phyloP scores from a whole-genome alignment of 225 moss, liverwort and hornwort genomes.

The Pseudisothecium myosuroides region DNA sequence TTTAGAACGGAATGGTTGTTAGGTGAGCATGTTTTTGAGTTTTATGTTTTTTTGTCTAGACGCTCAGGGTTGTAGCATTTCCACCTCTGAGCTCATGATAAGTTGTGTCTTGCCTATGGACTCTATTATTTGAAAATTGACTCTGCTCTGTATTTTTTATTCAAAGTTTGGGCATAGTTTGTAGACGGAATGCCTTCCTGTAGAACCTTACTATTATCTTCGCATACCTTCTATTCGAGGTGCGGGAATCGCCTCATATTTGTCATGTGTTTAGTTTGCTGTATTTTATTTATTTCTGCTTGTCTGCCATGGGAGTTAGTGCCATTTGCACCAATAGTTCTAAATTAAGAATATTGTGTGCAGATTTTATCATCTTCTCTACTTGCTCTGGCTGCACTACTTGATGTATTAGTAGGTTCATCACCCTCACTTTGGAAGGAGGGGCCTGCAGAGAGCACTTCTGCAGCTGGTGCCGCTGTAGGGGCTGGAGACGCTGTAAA shows the following conservation, averaged over 20 bases:
- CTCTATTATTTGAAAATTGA: background rate
- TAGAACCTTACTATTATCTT: background rate
- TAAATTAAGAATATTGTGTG: slow-evolving; percentile 13
- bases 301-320: background rate
- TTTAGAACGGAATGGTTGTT: background rate
- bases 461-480: slow-evolving; percentile 12
- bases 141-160: background rate
- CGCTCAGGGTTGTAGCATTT: background rate
- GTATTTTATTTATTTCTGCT: background rate
- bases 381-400: slow-evolving; percentile 87
- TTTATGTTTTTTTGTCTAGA: background rate
- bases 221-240: background rate
- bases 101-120: background rate
- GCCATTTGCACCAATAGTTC: background rate
- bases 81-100: background rate
- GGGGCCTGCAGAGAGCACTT: slow-evolving; percentile 29
- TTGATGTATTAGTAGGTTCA: slow-evolving; percentile 78
- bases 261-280: background rate
- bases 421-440: slow-evolving; percentile 42
- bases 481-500: slow-evolving; percentile 38
- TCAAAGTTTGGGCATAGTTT: background rate
- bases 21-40: background rate
- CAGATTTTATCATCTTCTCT: slow-evolving; percentile 94
- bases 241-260: background rate
- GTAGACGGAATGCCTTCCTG: background rate